These are phyloP conservation scores for Mucor indicus DNA, from an alignment of 371 early-diverging fungal genomes.

Conservation along the genomic window DNA sequence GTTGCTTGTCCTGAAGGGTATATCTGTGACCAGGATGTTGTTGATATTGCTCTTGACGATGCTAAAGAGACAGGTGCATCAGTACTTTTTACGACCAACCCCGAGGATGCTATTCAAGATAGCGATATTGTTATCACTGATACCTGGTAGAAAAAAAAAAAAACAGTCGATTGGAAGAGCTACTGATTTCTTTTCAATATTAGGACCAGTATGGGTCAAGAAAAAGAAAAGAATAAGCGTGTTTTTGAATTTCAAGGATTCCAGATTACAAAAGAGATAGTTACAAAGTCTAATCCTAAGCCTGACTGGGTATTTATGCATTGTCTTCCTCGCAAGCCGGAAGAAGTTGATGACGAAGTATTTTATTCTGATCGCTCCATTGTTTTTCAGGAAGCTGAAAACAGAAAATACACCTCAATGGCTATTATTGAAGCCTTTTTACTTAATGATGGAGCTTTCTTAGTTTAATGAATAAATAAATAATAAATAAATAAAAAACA, in stretches of 20 bases:
- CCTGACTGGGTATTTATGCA: slow-evolving; percentile 94
- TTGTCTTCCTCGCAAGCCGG: slow-evolving; percentile 92
- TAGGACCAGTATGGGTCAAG: slow-evolving; percentile 97
- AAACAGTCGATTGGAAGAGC: too few relatives aligned
- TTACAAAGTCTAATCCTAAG: slow-evolving; percentile 71
- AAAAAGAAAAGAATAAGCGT: slow-evolving; percentile 82
- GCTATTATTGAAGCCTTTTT: slow-evolving; percentile 77
- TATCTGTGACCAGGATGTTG: slow-evolving; percentile 66
- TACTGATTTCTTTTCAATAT: too few relatives aligned
- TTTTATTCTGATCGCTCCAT: slow-evolving; percentile 90
- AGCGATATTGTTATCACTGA: slow-evolving; percentile 94
- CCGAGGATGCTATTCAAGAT: slow-evolving; percentile 73
- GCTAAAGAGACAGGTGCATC: slow-evolving; percentile 44
- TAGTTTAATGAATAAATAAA: too few relatives aligned
- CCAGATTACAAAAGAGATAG: slow-evolving; percentile 83
- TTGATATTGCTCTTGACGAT: slow-evolving; percentile 57
- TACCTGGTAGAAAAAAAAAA: too few relatives aligned
- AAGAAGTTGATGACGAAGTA: slow-evolving; percentile 95
- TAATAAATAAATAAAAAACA: too few relatives aligned
- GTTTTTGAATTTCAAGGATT: slow-evolving; percentile 83
- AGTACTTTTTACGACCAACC: slow-evolving; percentile 64
- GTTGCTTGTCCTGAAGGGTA: slow-evolving; percentile 88
- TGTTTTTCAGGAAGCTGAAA: slow-evolving; percentile 96
- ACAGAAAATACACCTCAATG: slow-evolving; percentile 95
- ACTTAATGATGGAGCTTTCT: slow-evolving; percentile 53